Evolutionary conservation across 2,329 filamentous ascomycete species (phyloP).

Genomic region (Leptosphaerulina australis): DNA sequence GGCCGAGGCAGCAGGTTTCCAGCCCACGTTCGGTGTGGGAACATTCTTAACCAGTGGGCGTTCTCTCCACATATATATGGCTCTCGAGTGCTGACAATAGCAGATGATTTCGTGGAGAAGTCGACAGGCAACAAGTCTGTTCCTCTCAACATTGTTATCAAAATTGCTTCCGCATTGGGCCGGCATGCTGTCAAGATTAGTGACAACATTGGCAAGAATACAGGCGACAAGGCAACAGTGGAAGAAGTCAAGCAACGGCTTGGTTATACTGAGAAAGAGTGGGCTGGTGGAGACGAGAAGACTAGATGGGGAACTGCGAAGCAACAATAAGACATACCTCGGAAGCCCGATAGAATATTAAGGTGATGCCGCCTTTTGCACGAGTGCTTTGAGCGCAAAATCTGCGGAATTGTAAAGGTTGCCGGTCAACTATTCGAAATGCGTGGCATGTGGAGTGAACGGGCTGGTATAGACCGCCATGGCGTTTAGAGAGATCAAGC

Average conservation of each 20-base stretch:
- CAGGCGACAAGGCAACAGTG: constrained; percentile 80
- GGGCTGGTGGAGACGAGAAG: constrained; percentile 83
- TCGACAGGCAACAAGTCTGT: constrained; percentile 80
- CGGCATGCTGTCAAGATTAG: constrained; percentile 89
- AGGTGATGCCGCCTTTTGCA: too few species aligned
- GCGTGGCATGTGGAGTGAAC: too few species aligned
- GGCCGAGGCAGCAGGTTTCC: constrained; percentile 79
- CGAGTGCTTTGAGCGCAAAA: too few species aligned
- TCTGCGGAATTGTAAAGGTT: too few species aligned
- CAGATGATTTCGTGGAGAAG: constrained; percentile 79
- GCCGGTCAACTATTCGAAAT: too few species aligned
- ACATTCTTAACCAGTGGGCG: constrained; percentile 83
- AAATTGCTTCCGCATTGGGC: constrained; percentile 83
- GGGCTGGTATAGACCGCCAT: too few species aligned
- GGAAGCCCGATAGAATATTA: too few species aligned
- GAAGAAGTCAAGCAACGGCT: constrained; percentile 81
- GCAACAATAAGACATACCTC: too few species aligned
- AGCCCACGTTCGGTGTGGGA: constrained; percentile 89
- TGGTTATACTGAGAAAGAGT: constrained; percentile 84
- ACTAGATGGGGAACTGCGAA: constrained; percentile 71
- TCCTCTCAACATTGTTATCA: constrained; percentile 97
- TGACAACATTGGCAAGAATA: constrained; percentile 89
- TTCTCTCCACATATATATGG: neutral
- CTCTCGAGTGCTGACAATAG: constrained; percentile 19
- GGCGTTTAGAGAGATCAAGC: too few species aligned